Evolutionary conservation across 129 eudicot genomes (phyloP).

Genomic region (Tanacetum coccineum): DNA sequence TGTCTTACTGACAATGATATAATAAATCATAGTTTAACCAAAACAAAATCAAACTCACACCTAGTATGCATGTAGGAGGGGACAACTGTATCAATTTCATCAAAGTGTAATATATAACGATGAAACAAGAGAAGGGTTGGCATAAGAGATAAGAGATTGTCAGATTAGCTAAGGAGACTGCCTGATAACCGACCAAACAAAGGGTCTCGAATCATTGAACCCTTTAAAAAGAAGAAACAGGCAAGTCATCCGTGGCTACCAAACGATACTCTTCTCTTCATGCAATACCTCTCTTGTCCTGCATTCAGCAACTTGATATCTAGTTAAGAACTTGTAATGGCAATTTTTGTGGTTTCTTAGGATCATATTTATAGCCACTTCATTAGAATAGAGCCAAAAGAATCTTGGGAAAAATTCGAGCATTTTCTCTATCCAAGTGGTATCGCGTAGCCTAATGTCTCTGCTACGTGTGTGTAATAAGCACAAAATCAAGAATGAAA

Average conservation of each 20-base stretch:
- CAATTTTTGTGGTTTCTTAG: not conserved
- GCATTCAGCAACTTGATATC: slow-evolving; percentile 22
- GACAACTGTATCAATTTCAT: not conserved
- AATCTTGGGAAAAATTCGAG: not conserved
- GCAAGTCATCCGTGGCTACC: slow-evolving; percentile 84
- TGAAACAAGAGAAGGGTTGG: slow-evolving; percentile 29
- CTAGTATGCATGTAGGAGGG: not conserved
- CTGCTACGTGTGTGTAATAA: not conserved
- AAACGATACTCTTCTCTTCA: slow-evolving; percentile 42
- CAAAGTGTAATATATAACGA: not conserved
- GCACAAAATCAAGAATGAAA: not conserved
- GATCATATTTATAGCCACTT: slow-evolving; percentile 24
- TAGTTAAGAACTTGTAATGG: not conserved
- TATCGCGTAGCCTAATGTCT: not conserved
- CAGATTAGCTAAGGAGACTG: slow-evolving; percentile 50
- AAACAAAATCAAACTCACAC: slow-evolving; percentile 8
- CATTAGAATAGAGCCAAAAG: slow-evolving; percentile 1
- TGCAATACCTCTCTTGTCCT: slow-evolving; percentile 38
- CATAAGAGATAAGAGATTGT: slow-evolving; percentile 42
- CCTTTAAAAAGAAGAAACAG: slow-evolving; percentile 30
- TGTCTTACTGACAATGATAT: not conserved
- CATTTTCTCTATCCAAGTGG: slow-evolving; percentile 8
- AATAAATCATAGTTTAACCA: not conserved
- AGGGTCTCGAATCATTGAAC: not conserved
- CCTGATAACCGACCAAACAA: slow-evolving; percentile 33